These are phyloP conservation scores for Anisodus tanguticus DNA, from an alignment of 257 asterid genomes.

Conservation along the genomic window DNA sequence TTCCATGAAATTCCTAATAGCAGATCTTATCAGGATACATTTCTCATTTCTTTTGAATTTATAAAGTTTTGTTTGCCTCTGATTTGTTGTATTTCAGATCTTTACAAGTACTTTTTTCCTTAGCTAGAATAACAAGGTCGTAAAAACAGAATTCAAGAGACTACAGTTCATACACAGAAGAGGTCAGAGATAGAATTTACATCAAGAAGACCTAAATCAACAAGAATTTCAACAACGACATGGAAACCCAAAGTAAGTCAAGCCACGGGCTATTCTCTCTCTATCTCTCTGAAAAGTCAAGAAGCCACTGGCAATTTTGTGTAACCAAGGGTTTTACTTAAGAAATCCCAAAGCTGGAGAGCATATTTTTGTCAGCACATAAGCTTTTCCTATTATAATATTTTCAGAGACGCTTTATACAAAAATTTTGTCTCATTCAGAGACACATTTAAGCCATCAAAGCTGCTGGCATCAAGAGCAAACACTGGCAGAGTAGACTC, in stretches of 20 bases:
- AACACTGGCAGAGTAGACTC: background rate
- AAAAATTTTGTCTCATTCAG: background rate
- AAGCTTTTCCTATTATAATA: conserved; percentile 14
- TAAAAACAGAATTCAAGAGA: background rate
- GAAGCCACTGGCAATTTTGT: conserved; percentile 9
- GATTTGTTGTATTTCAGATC: conserved; percentile 4
- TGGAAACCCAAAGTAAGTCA: background rate
- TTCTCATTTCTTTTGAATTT: conserved; percentile 20
- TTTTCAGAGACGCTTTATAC: background rate
- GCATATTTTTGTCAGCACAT: background rate
- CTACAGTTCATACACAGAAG: background rate
- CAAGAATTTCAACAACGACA: background rate
- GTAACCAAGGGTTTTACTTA: background rate
- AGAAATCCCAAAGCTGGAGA: background rate
- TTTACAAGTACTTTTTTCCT: background rate
- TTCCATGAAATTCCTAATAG: conserved; percentile 3
- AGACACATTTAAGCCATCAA: background rate
- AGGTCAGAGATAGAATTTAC: conserved; percentile 12
- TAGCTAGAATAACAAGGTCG: conserved; percentile 13
- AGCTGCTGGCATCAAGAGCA: background rate
- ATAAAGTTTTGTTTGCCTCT: background rate
- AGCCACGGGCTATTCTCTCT: background rate
- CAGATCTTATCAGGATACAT: conserved; percentile 11
- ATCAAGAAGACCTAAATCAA: conserved; percentile 28
- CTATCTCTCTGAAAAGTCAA: background rate